Base-by-base conservation (phyloP, 257 asterid species). In the Handroanthus guayacan region DNA sequence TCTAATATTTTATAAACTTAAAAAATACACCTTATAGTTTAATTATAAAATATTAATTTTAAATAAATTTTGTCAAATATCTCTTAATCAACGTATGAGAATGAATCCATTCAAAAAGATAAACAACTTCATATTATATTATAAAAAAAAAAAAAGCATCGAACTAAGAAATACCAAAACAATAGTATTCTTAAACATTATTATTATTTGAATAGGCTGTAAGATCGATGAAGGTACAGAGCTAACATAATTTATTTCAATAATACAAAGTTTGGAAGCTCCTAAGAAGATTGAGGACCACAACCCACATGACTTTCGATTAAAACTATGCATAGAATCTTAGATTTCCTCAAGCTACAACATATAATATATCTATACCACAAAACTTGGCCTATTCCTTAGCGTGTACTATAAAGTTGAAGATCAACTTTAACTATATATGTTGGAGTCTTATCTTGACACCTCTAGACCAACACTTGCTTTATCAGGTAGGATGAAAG, bases 371-470 rank as follows among this genome's bases (percentile, higher is more conserved):
- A 48, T 63, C n/a, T 11, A 74, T 69, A 25, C 80, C 71, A 68
- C 50, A 75, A 48, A 57, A 41, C 14, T 41, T 79, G 67, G 72
- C 51, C 44, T 39, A 71, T 45, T 41, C 34, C 36, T 66, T 60
- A 44, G 20, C 69, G 14, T 63, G 9, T 67, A 4, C 58, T 4
- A 68, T 77, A 73, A 77, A 67, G 62, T 67, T 9, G 69, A 78
- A 43, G 11, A 43, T 31, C 63, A 14, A 64, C 55, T 16, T 4
- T 62, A 38, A 77, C 62, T 54, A 5, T 5, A 51, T 44, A 50
- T 60, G 7, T 11, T 41, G 43, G 50, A 44, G 75, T 75, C 84
- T 80, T 80, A 71, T 80, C 75, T 64, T 12, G 20, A 69, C 67
- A 69, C 56, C 45, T 69, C 25, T 18, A 16, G 20, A 25, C 47